Base-by-base conservation (phyloP, 2,329 filamentous ascomycete species). In the Mollisia scopiformis region DNA sequence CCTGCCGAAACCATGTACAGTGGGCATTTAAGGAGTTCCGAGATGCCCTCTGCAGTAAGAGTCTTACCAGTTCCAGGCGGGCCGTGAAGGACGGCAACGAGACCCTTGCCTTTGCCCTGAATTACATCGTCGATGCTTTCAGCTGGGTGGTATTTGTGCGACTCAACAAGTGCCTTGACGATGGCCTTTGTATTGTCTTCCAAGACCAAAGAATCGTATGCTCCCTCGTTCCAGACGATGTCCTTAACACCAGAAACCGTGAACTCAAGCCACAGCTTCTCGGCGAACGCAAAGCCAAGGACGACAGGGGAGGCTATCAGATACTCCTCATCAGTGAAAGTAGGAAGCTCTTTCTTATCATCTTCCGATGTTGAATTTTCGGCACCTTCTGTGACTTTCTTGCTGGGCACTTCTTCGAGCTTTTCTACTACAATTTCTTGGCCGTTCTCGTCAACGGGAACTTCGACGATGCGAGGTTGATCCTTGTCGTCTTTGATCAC, bases 221-320 rank as follows among this genome's bases (percentile, higher is more conserved):
- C 93, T 14, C 86, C 83, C 43, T 90, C 86, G 69, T 96, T 94
- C 91, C 91, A 97, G 35, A 87, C 83, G 63, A 97, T 94, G 3
- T 96, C 90, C 47, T 85, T 84, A 63, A 97, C 84, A 0, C 88
- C 88, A 0, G 89, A 91, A 21, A 97, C 88, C 0, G 87, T 88
- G 69, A 97, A 92, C 73, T 97, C 92, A 0, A 96, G 83, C 93
- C 93, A 97, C 10, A 92, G 80, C 76, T 96, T 97, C 75, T 96
- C 92, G 1, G 86, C 87, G 73, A 97, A 96, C 0, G 91, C 86
- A 69, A 96, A 97, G 0, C 93, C 93, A 1, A 96, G 83, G 0
- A 96, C 91, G 0, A 96, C 88, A 0, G 93, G 90, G 1, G 91
- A 94, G 1, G 92, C 88, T 52, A 96, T 88, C 6, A 97, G 79